These are phyloP conservation scores for Boletus patriciae DNA, from an alignment of 768 basidiomycete species.

Conservation along the genomic window DNA sequence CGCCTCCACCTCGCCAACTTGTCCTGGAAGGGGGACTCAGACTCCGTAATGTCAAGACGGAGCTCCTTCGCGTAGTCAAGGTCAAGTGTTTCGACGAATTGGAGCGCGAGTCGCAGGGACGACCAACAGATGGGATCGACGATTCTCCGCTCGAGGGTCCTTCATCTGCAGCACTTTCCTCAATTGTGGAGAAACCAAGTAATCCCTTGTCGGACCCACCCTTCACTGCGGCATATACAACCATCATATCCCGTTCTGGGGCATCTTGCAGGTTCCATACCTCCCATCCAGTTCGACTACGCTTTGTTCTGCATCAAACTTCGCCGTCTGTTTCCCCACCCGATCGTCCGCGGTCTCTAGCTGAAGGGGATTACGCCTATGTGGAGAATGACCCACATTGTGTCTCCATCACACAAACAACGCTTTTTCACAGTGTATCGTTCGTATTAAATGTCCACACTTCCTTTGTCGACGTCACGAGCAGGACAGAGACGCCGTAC, in stretches of 20 bases:
- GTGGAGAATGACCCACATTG: slow-evolving; percentile 63
- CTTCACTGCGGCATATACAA: slow-evolving; percentile 46
- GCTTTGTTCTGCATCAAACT: slow-evolving; percentile 77
- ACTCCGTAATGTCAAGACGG: slow-evolving; percentile 77
- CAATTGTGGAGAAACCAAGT: slow-evolving; percentile 29
- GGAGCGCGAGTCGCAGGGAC: slow-evolving; percentile 29
- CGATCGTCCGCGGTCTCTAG: slow-evolving; percentile 45
- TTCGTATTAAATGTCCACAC: slow-evolving; percentile 74
- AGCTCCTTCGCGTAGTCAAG: slow-evolving; percentile 68
- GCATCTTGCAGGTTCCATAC: slow-evolving; percentile 91
- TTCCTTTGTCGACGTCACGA: slow-evolving; percentile 74
- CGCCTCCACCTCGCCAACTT: slow-evolving; percentile 66
- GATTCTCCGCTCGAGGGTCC: slow-evolving; percentile 31
- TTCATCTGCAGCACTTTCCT: slow-evolving; percentile 28
- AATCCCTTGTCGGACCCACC: slow-evolving; percentile 41
- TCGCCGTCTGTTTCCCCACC: slow-evolving; percentile 50
- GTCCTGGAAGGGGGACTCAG: slow-evolving; percentile 70
- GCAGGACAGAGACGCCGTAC: slow-evolving; percentile 64
- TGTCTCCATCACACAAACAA: slow-evolving; percentile 75
- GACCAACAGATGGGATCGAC: slow-evolving; percentile 12
- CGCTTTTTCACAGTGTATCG: slow-evolving; percentile 78
- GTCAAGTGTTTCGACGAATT: slow-evolving; percentile 46
- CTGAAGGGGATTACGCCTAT: slow-evolving; percentile 44
- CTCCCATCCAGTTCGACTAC: slow-evolving; percentile 65
- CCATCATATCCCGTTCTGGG: slow-evolving; percentile 78